Evolutionary conservation across 768 basidiomycete genomes (phyloP).

Genomic region (Gelatoporia subvermispora): DNA sequence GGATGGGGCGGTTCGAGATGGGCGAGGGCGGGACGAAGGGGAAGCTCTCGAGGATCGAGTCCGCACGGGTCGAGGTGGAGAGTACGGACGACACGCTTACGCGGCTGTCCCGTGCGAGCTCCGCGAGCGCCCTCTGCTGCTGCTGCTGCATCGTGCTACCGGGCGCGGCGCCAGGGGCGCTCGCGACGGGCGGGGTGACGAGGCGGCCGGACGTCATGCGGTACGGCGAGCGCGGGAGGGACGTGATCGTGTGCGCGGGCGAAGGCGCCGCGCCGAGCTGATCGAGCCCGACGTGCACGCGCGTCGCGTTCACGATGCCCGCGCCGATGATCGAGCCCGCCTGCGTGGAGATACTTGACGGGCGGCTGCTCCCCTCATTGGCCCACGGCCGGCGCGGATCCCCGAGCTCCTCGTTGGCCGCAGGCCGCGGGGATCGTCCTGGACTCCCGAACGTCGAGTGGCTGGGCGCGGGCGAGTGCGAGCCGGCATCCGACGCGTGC

Average conservation of each 20-base stretch:
- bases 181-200: constrained; percentile 38
- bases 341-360: constrained; percentile 61
- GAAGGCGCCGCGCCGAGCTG: constrained; percentile 22
- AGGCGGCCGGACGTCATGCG: constrained; percentile 62
- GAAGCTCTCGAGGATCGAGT: constrained; percentile 84
- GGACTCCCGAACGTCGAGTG: constrained; percentile 35
- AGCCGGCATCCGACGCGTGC: constrained; percentile 37
- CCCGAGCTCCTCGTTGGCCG: constrained; percentile 35
- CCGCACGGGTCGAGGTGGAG: constrained; percentile 66
- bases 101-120: constrained; percentile 34
- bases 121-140: constrained; percentile 63
- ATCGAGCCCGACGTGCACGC: constrained; percentile 57
- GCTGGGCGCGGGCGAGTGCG: constrained; percentile 23
- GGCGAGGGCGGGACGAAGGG: constrained; percentile 88
- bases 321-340: constrained; percentile 35
- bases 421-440: constrained; percentile 18
- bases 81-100: constrained; percentile 66
- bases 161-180: constrained; percentile 20
- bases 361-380: constrained; percentile 35
- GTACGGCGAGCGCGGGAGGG: constrained; percentile 39
- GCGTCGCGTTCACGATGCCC: constrained; percentile 61
- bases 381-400: constrained; percentile 40
- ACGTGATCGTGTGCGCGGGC: constrained; percentile 9
- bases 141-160: constrained; percentile 51
- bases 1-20: constrained; percentile 73